Percentiles rank a stretch among this genome's conserved stretches.
Evolutionary conservation across 192 early-diverging fungal species (phyloP).

Genomic region (Coemansia javaensis): DNA sequence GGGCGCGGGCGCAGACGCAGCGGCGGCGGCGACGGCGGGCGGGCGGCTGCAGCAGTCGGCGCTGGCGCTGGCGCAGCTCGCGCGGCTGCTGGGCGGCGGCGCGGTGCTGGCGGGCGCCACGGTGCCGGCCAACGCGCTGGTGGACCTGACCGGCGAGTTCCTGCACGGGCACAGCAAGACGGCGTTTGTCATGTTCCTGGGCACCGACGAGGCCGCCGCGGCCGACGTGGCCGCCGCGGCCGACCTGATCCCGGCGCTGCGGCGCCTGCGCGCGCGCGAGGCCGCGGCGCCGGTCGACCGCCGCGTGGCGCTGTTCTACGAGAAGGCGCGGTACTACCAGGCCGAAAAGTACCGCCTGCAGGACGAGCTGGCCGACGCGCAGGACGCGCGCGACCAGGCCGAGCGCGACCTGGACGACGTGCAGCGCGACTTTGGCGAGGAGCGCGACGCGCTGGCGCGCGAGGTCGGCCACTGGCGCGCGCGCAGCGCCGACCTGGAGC

Average conservation of each 20-base stretch:
- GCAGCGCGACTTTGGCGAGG: conserved; percentile 43
- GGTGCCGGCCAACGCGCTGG: conserved; percentile 25
- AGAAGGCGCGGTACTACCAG: conserved; percentile 52
- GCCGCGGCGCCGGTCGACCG: conserved; percentile 32
- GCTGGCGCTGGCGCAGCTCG: conserved; percentile 19
- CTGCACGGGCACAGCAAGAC: conserved; percentile 46
- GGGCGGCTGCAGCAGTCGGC: conserved; percentile 33
- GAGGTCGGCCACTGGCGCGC: conserved; percentile 47
- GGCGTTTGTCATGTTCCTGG: conserved; percentile 36
- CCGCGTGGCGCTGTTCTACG: conserved; percentile 46
- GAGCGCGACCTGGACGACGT: conserved; percentile 50
- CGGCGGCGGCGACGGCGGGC: not conserved
- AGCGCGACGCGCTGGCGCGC: conserved; percentile 32
- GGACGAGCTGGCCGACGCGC: conserved; percentile 28
- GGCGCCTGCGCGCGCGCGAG: conserved; percentile 44
- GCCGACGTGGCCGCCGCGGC: conserved; percentile 13
- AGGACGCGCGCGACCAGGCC: conserved; percentile 35
- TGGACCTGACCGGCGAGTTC: conserved; percentile 32
- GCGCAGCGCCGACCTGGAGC: conserved; percentile 32
- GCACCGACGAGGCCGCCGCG: conserved; percentile 17
- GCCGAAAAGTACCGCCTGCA: conserved; percentile 47
- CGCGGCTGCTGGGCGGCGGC: conserved; percentile 40
- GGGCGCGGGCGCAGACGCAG: not conserved
- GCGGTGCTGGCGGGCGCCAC: conserved; percentile 30
- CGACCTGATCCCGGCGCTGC: conserved; percentile 24